Base-by-base conservation (phyloP, 495 filamentous ascomycete genomes). In the Aspergillus ostianus region DNA sequence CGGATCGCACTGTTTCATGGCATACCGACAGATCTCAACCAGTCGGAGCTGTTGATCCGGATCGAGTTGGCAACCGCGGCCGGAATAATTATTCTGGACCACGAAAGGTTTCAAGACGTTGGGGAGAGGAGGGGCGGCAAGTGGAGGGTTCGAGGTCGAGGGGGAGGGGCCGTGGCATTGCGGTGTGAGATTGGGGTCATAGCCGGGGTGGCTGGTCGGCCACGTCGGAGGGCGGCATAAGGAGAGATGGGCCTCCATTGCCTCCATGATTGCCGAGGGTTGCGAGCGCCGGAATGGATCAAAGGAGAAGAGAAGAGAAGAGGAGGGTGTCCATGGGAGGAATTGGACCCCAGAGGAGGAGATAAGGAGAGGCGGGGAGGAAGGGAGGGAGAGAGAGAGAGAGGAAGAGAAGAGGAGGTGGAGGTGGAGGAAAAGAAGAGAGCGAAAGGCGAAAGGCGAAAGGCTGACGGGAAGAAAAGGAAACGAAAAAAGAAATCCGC, bases 11-110 rank as follows among this genome's bases (percentile, higher is more conserved):
- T 62, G 27, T 0, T 29, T 55, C 52, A 64, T 66, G 29, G 48
- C 54, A 9, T 47, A 50, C 23, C 46, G 52, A 47, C 67, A 70
- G 10, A 70, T 20, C 5, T 57, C 54, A 44, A 70, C 58, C 47
- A 70, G 52, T 19, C 51, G 51, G 21, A 59, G 13, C 48, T 67
- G 65, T 47, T 70, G 64, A n/a, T 56, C 46, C 8, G 56, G 15
- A 19, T 50, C 58, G 19, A 70, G 63, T 36, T 56, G 59, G 27
- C 52, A 54, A 0, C 64, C 64, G 27, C 64, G 64, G 57, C 59
- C 59, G 29, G 56, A 56, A 47, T 21, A 51, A 41, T 10, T 21
- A 36, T 23, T 21, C 1, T 15, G 36, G 4, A 10, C 9, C 36
- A 41, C 36, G 6, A 36, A 9, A 2, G 32, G 32, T 15, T 41